phyloP scores from a whole-genome alignment of 345 rosid genomes.

The Arabis alpina region DNA sequence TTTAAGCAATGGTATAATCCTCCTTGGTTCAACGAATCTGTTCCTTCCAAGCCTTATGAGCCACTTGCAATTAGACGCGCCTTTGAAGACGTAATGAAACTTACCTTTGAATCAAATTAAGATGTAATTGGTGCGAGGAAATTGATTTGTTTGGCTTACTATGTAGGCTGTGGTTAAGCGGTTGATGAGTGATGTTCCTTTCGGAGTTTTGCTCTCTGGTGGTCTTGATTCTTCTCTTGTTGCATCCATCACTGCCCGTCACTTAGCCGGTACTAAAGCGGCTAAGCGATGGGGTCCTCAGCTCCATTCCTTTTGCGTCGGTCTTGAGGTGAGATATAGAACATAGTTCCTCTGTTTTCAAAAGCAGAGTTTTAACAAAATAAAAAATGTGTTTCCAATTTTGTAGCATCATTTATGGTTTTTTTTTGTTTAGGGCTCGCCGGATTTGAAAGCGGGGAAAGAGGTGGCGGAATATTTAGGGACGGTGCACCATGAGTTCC shows the following conservation, averaged over 20 bases:
- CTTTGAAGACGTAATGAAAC: constrained; percentile 66
- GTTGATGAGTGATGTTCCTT: constrained; percentile 94
- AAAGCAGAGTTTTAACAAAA: constrained; percentile 3
- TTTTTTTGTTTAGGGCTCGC: constrained; percentile 58
- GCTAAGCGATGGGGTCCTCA: constrained; percentile 87
- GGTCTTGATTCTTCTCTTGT: constrained; percentile 95
- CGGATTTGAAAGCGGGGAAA: constrained; percentile 82
- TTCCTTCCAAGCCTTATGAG: constrained; percentile 79
- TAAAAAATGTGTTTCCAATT: not conserved
- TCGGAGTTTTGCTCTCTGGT: constrained; percentile 91
- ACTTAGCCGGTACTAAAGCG: constrained; percentile 70
- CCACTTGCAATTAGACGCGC: constrained; percentile 72
- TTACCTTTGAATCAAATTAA: not conserved
- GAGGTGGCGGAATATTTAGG: constrained; percentile 93
- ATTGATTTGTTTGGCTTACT: not conserved
- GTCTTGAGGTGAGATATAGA: constrained; percentile 66
- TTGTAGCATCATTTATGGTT: not conserved
- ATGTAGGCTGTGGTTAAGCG: constrained; percentile 87
- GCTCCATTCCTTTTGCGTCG: constrained; percentile 90
- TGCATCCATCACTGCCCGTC: constrained; percentile 82
- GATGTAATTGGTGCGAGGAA: not conserved
- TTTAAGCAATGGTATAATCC: constrained; percentile 88
- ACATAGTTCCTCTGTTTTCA: constrained; percentile 28
- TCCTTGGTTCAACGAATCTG: constrained; percentile 70
- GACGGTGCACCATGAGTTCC: constrained; percentile 90